These are phyloP conservation scores for Coniophora puteana DNA, from an alignment of 1,284 basidiomycete genomes.

Conservation along the genomic window DNA sequence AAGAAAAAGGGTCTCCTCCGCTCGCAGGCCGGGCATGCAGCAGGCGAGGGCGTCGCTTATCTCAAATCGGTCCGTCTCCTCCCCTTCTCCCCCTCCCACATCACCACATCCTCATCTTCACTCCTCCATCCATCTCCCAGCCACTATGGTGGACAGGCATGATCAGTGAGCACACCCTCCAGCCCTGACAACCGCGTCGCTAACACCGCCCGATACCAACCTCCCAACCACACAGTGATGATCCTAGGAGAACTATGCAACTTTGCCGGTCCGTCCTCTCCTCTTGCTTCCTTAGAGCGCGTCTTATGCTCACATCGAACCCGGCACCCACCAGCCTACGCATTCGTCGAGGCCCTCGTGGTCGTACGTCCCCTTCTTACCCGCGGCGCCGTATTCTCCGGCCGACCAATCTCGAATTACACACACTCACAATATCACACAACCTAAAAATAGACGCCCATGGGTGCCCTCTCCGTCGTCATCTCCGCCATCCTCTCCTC, in stretches of 20 bases:
- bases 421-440: too few species aligned
- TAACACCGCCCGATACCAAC: conserved; percentile 9
- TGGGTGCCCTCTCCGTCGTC: conserved; percentile 95
- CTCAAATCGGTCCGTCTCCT: conserved; percentile 74
- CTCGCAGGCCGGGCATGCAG: conserved; percentile 63
- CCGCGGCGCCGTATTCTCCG: conserved; percentile 5
- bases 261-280: conserved; percentile 65
- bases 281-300: conserved; percentile 16
- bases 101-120: conserved; percentile 7
- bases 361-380: conserved; percentile 52
- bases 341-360: conserved; percentile 86
- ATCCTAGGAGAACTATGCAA: conserved; percentile 80
- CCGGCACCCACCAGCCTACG: conserved; percentile 62
- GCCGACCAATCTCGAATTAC: conserved; percentile 9
- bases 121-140: conserved; percentile 36
- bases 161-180: conserved; percentile 50
- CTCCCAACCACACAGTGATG: conserved; percentile 64
- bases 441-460: conserved; percentile 67
- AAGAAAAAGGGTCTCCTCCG: conserved; percentile 91
- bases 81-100: conserved; percentile 6
- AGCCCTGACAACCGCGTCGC: neutral
- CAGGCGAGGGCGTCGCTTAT: conserved; percentile 94
- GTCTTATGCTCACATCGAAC: conserved; percentile 14
- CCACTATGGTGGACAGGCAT: conserved; percentile 86
- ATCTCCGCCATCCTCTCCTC: conserved; percentile 93